phyloP scores from a whole-genome alignment of 768 basidiomycete genomes.

The Saitozyma podzolica region DNA sequence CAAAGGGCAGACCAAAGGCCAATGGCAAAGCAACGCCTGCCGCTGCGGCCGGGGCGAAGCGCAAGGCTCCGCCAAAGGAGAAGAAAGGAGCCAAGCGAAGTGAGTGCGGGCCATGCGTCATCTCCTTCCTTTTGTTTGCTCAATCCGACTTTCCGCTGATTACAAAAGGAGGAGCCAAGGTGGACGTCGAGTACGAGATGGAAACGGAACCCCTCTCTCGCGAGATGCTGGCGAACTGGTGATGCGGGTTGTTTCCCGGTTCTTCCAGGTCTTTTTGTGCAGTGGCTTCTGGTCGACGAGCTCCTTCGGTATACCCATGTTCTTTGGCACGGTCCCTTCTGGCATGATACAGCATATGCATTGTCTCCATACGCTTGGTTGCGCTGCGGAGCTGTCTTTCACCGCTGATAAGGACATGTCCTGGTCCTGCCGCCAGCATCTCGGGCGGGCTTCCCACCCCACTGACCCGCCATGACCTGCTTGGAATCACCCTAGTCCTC shows the following conservation, averaged over 20 bases:
- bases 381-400: not conserved
- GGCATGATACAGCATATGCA: not conserved
- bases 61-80: constrained; percentile 37
- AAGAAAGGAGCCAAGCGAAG: constrained; percentile 37
- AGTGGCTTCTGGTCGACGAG: not conserved
- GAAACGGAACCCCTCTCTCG: constrained; percentile 65
- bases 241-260: not conserved
- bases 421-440: no score
- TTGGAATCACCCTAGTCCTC: constrained; percentile 20
- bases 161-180: constrained; percentile 58
- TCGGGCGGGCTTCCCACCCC: no score
- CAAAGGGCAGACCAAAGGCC: constrained; percentile 59
- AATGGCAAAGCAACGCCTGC: constrained; percentile 58
- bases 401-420: not conserved
- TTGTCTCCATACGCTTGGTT: not conserved
- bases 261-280: not conserved
- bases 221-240: constrained; percentile 55
- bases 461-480: no score
- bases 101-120: constrained; percentile 12
- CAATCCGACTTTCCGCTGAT: not conserved
- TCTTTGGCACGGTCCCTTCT: not conserved
- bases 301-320: no score
- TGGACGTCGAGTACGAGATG: constrained; percentile 96
- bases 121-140: no score
- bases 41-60: constrained; percentile 39